These are phyloP conservation scores for Hygrocybe coccinea DNA, from an alignment of 768 basidiomycete species.

Conservation along the genomic window DNA sequence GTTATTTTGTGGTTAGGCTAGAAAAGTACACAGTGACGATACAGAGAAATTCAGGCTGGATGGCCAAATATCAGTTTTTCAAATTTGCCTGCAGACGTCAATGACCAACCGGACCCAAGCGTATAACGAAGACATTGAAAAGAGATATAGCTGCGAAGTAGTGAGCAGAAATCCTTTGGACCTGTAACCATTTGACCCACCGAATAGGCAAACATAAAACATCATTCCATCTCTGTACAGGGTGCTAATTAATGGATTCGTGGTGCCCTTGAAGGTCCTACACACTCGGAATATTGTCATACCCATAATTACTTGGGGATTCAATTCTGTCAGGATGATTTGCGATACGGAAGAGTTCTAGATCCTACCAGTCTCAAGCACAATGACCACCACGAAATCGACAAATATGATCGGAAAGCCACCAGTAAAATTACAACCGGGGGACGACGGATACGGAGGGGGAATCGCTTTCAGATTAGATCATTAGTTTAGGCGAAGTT, in stretches of 20 bases:
- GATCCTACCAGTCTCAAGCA: background rate
- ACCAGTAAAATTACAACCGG: background rate
- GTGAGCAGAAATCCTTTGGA: too few species aligned
- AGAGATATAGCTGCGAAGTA: slow-evolving; percentile 5
- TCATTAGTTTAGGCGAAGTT: background rate
- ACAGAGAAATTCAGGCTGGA: background rate
- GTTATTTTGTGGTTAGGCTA: too few species aligned
- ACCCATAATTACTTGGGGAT: slow-evolving; percentile 3
- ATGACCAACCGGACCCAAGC: slow-evolving; percentile 5
- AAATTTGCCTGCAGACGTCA: background rate
- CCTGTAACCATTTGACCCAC: background rate
- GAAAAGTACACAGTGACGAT: slow-evolving; percentile 4
- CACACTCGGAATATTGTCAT: slow-evolving; percentile 1
- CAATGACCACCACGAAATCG: background rate
- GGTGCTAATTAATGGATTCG: slow-evolving; percentile 1
- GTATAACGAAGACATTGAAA: slow-evolving; percentile 1
- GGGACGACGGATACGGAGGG: background rate
- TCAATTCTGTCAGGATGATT: background rate
- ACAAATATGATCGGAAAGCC: background rate
- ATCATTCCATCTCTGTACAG: slow-evolving; percentile 10
- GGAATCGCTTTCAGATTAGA: background rate
- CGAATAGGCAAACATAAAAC: slow-evolving; percentile 8
- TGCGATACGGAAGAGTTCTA: too few species aligned
- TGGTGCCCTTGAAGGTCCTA: slow-evolving; percentile 3
- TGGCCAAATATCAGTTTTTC: background rate